Percentiles rank a stretch among this genome's conserved stretches.
Conservation (phyloP, 306 rosid species). For the Gillenia trifoliata region DNA sequence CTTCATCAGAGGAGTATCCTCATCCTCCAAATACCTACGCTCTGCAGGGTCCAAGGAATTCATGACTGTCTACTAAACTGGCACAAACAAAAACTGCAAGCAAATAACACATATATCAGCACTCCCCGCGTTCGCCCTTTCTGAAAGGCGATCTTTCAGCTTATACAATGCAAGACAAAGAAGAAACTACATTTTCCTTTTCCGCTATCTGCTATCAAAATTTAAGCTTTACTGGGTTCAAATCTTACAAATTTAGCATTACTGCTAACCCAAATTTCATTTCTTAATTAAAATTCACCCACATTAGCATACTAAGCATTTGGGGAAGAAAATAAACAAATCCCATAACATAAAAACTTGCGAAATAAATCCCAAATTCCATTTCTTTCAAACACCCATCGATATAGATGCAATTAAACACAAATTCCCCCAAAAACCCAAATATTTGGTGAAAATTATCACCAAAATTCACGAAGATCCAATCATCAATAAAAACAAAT, state of each 20-base stretch:
- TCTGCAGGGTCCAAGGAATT: conserved; percentile 72
- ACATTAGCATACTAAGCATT: background rate
- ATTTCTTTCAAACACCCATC: background rate
- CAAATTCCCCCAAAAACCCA: background rate
- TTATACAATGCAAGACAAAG: background rate
- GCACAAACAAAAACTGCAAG: conserved; percentile 14
- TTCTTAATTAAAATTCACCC: conserved; percentile 1
- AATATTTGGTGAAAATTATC: background rate
- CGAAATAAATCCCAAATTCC: background rate
- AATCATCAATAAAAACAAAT: background rate
- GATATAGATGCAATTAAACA: background rate
- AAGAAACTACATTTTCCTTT: background rate
- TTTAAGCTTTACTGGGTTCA: background rate
- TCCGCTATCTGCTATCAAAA: background rate
- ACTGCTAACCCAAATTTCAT: background rate
- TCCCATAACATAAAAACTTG: too few relatives aligned
- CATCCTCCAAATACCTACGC: conserved; percentile 88
- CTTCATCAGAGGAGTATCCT: conserved; percentile 61
- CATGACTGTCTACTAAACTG: conserved; percentile 34
- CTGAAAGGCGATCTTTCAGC: background rate
- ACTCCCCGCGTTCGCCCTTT: background rate
- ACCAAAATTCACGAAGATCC: conserved; percentile 15
- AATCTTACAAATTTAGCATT: background rate
- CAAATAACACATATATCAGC: background rate
- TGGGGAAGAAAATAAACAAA: background rate